Conservation (phyloP, 805 yeast species). For the Candida sonorensis region DNA sequence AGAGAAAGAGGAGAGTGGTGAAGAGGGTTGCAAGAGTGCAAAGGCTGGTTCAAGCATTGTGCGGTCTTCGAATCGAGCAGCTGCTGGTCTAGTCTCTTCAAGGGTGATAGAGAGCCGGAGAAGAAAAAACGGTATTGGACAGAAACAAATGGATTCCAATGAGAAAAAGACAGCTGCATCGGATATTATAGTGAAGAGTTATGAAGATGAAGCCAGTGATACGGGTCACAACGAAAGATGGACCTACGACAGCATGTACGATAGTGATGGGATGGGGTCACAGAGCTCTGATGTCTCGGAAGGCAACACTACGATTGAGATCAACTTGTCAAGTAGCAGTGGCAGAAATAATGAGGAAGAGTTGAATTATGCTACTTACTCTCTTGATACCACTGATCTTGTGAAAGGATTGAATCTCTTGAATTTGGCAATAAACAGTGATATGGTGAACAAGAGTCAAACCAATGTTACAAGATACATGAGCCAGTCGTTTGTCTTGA, state of each 20-base stretch:
- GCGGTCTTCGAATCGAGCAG: not conserved
- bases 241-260: too few relatives aligned
- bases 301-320: slow-evolving; percentile 2
- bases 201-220: too few relatives aligned
- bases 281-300: slow-evolving; percentile 1
- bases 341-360: not conserved
- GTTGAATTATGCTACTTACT: not conserved
- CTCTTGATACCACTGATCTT: slow-evolving; percentile 3
- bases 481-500: slow-evolving; percentile 8
- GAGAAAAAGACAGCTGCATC: too few relatives aligned
- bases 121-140: too few relatives aligned
- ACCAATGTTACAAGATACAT: slow-evolving; percentile 8
- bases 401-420: slow-evolving; percentile 13
- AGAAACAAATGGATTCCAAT: too few relatives aligned
- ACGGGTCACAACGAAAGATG: too few relatives aligned
- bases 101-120: slow-evolving; percentile 6
- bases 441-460: slow-evolving; percentile 6
- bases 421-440: slow-evolving; percentile 12
- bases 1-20: not conserved
- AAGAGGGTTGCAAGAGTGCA: too few relatives aligned
- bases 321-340: slow-evolving; percentile 2
- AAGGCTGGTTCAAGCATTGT: not conserved
- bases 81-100: slow-evolving; percentile 1
- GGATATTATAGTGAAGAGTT: too few relatives aligned
- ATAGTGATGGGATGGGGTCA: too few relatives aligned